Evolutionary conservation across 129 eudicot genomes (phyloP).

Genomic region (Kitagawia praeruptora): DNA sequence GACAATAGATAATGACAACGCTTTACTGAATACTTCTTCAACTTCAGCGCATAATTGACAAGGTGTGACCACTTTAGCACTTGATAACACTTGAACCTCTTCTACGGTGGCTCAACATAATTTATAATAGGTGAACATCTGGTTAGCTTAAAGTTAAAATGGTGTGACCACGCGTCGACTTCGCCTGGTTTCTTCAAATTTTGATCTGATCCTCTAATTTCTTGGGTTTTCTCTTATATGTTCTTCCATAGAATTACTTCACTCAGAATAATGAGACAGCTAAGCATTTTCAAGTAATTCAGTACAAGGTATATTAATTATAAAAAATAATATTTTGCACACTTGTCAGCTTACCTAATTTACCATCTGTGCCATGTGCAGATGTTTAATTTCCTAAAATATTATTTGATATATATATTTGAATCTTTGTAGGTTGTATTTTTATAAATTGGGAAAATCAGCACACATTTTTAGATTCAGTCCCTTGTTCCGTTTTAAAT

Average conservation of each 20-base stretch:
- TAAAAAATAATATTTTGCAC: neutral
- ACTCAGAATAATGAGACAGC: neutral
- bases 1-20: too few species aligned
- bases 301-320: neutral
- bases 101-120: neutral
- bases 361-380: neutral
- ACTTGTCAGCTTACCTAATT: neutral
- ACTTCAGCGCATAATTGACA: too few species aligned
- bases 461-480: neutral
- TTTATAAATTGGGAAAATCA: neutral
- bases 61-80: too few species aligned
- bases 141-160: neutral
- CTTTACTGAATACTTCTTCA: too few species aligned
- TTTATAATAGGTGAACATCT: too few species aligned
- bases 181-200: too few species aligned
- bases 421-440: neutral
- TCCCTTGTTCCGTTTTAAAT: neutral
- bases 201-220: neutral
- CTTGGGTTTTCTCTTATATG: too few species aligned
- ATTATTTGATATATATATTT: neutral
- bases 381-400: neutral
- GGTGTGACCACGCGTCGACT: neutral
- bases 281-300: neutral
- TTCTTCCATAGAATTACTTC: neutral
- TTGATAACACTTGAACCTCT: neutral